phyloP scores from a whole-genome alignment of 192 early-diverging fungal genomes.

The Hyaloraphidium curvatum region DNA sequence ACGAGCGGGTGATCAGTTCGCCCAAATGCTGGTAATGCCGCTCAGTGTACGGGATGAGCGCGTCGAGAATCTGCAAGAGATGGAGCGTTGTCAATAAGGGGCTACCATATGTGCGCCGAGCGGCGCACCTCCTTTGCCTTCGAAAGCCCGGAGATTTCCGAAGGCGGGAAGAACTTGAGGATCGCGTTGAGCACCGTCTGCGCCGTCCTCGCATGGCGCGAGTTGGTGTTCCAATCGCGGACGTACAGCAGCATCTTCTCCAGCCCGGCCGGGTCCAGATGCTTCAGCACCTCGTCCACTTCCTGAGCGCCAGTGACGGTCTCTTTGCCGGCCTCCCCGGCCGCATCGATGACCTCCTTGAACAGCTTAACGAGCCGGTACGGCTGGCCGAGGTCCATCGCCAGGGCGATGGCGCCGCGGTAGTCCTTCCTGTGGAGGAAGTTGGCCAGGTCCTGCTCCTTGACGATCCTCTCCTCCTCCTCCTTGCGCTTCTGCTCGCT shows the following conservation, averaged over 20 bases:
- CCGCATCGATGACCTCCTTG: constrained; percentile 26
- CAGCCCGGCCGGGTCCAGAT: constrained; percentile 24
- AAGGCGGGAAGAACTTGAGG: constrained; percentile 37
- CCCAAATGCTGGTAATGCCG: constrained; percentile 73
- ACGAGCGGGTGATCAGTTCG: constrained; percentile 55
- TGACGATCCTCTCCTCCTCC: constrained; percentile 48
- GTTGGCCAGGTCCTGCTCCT: constrained; percentile 84
- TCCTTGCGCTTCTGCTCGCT: constrained; percentile 45
- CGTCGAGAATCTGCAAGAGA: constrained; percentile 38
- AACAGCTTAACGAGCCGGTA: constrained; percentile 60
- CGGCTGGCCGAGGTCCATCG: constrained; percentile 77
- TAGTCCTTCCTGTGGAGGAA: constrained; percentile 76
- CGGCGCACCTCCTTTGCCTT: constrained; percentile 45
- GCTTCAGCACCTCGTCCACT: constrained; percentile 5
- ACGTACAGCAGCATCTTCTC: constrained; percentile 65
- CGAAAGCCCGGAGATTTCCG: constrained; percentile 50
- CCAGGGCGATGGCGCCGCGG: constrained; percentile 71
- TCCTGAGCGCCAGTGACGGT: constrained; percentile 33
- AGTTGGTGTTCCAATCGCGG: constrained; percentile 90
- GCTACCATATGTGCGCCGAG: not conserved
- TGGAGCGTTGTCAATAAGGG: not conserved
- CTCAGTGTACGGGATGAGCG: constrained; percentile 74
- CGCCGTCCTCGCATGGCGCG: constrained; percentile 52
- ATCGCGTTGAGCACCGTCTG: constrained; percentile 68
- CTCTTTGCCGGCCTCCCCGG: constrained; percentile 16